Evolutionary conservation across 139 green algal species (phyloP).

Genomic region (Limnomonas spitsbergensis): DNA sequence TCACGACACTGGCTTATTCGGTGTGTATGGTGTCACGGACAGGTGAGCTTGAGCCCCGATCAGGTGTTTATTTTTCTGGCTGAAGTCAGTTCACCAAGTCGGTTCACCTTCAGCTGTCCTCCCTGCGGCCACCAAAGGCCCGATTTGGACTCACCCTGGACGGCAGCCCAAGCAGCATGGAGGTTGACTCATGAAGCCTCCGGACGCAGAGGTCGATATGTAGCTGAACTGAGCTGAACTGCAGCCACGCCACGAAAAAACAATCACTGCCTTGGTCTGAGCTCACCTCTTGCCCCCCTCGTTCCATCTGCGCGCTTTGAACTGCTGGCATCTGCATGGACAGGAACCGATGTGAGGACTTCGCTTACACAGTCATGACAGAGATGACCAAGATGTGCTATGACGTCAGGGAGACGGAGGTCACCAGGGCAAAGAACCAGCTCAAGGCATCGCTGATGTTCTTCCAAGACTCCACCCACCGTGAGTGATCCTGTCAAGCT

Average conservation of each 20-base stretch:
- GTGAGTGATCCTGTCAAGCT: conserved; percentile 33
- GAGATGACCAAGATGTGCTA: conserved; percentile 85
- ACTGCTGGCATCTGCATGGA: too few species aligned
- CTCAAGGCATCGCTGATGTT: conserved; percentile 85
- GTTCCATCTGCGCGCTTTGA: too few species aligned
- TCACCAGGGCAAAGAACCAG: conserved; percentile 89
- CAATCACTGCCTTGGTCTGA: background rate
- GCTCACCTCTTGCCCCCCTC: background rate
- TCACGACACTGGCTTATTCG: conserved; percentile 95
- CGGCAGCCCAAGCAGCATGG: too few species aligned
- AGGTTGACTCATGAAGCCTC: too few species aligned
- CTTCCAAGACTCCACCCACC: conserved; percentile 59
- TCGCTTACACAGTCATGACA: conserved; percentile 66
- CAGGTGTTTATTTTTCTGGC: too few species aligned
- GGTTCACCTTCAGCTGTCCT: too few species aligned
- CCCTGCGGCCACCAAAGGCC: too few species aligned
- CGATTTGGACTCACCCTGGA: too few species aligned
- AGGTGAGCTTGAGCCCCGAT: background rate
- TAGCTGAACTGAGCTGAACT: too few species aligned
- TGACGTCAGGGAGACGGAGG: conserved; percentile 77
- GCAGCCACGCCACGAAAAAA: too few species aligned
- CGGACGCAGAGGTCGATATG: too few species aligned
- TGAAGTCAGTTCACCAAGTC: too few species aligned
- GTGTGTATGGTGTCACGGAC: conserved; percentile 83
- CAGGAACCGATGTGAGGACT: conserved; percentile 54